phyloP scores from a whole-genome alignment of 352 stramenopile genomes.

The Globisporangium carolinianum region DNA sequence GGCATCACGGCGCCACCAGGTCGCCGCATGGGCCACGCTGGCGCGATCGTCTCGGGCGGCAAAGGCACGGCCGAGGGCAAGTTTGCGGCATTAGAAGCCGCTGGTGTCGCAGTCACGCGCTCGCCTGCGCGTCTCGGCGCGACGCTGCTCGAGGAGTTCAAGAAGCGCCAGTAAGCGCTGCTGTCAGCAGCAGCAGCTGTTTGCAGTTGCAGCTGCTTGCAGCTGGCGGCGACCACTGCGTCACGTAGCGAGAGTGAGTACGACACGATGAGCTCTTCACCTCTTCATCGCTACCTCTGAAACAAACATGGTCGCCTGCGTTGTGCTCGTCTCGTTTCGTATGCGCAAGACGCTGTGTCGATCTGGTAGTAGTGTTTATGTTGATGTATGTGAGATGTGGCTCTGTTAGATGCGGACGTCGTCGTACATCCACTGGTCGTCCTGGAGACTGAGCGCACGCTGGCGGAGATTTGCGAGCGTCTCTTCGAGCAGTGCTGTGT shows the following conservation, averaged over 20 bases:
- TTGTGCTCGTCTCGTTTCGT: too few relatives aligned
- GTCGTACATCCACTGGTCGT: constrained; percentile 76
- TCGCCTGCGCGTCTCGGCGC: constrained; percentile 94
- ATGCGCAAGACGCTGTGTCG: background rate
- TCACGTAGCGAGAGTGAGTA: too few relatives aligned
- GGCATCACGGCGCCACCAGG: constrained; percentile 97
- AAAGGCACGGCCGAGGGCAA: constrained; percentile 98
- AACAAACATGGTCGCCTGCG: too few relatives aligned
- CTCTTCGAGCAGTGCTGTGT: constrained; percentile 43
- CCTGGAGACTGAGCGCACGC: constrained; percentile 49
- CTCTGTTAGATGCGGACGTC: constrained; percentile 39
- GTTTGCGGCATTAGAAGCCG: constrained; percentile 94
- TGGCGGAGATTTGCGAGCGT: constrained; percentile 40
- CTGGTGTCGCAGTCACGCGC: constrained; percentile 94
- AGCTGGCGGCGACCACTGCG: too few relatives aligned
- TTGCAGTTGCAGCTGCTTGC: too few relatives aligned
- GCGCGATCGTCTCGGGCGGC: constrained; percentile 98
- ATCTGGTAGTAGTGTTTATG: background rate
- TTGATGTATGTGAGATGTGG: background rate
- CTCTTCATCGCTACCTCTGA: too few relatives aligned
- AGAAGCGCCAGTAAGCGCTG: constrained; percentile 45
- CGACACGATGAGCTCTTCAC: too few relatives aligned
- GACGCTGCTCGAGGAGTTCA: constrained; percentile 96
- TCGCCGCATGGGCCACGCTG: constrained; percentile 98
- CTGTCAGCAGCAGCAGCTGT: too few relatives aligned